phyloP scores from a whole-genome alignment of 345 rosid genomes.

The Lepidium africanum region DNA sequence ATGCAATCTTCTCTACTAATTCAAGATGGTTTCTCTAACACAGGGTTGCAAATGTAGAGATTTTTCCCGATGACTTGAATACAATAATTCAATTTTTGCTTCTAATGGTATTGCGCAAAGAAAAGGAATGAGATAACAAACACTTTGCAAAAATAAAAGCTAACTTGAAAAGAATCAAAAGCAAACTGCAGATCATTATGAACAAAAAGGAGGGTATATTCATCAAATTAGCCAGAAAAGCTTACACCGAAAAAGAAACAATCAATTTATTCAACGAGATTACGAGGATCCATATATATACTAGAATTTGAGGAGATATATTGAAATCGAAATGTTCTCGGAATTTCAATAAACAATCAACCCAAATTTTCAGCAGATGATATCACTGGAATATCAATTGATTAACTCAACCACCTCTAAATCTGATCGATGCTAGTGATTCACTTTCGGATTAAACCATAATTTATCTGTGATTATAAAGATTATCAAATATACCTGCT shows the following conservation, averaged over 20 bases:
- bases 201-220: background rate
- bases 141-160: background rate
- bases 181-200: background rate
- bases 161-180: background rate
- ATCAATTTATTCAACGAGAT: background rate
- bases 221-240: background rate
- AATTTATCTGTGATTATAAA: background rate
- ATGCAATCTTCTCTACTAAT: background rate
- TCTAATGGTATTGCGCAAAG: background rate
- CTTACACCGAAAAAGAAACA: background rate
- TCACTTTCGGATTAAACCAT: background rate
- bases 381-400: background rate
- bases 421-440: background rate
- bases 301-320: background rate
- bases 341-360: background rate
- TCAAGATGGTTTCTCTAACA: background rate
- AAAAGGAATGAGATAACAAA: background rate
- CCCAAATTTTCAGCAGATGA: background rate
- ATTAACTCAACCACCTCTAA: background rate
- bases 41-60: background rate
- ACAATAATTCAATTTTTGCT: background rate
- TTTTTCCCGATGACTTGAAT: background rate
- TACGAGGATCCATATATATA: background rate
- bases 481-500: slow-evolving; percentile 51
- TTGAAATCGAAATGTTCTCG: background rate